Evolutionary conservation across 2,329 filamentous ascomycete genomes (phyloP).

Genomic region (Hypoxylon sp.): DNA sequence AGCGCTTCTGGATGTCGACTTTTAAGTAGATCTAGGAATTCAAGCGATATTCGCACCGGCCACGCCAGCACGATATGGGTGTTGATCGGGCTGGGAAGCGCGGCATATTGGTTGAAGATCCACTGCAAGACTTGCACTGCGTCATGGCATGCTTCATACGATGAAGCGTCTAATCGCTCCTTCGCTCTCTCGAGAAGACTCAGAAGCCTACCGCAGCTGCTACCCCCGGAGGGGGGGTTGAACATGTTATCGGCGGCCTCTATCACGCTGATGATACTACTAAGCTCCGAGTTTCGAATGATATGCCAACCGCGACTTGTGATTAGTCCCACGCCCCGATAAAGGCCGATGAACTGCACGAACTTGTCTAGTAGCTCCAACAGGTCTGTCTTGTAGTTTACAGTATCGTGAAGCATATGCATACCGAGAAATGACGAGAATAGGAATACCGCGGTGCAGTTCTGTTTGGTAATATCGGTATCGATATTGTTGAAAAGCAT

Average conservation of each 20-base stretch:
- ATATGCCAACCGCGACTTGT: not conserved
- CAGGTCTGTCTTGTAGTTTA: constrained; percentile 8
- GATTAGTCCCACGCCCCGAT: not conserved
- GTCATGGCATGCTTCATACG: not conserved
- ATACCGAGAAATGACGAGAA: constrained; percentile 49
- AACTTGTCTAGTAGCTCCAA: not conserved
- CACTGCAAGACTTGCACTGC: not conserved
- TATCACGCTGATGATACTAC: not conserved
- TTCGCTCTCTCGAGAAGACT: not conserved
- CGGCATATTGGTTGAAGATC: not conserved
- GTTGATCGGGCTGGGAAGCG: not conserved
- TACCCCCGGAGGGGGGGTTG: not conserved
- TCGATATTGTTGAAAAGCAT: constrained; percentile 8
- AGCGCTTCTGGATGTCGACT: constrained; percentile 59
- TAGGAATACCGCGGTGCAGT: constrained; percentile 44
- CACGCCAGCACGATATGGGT: not conserved
- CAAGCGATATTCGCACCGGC: not conserved
- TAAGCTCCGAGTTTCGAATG: not conserved
- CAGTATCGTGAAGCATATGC: constrained; percentile 47
- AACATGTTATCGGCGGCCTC: not conserved
- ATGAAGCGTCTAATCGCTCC: not conserved
- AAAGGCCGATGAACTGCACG: not conserved
- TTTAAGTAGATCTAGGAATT: constrained; percentile 51
- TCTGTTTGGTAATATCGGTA: constrained; percentile 25
- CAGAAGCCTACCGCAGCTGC: not conserved